phyloP scores from a whole-genome alignment of 176 grass and related monocot genomes.

The Bothriochloa decipiens region DNA sequence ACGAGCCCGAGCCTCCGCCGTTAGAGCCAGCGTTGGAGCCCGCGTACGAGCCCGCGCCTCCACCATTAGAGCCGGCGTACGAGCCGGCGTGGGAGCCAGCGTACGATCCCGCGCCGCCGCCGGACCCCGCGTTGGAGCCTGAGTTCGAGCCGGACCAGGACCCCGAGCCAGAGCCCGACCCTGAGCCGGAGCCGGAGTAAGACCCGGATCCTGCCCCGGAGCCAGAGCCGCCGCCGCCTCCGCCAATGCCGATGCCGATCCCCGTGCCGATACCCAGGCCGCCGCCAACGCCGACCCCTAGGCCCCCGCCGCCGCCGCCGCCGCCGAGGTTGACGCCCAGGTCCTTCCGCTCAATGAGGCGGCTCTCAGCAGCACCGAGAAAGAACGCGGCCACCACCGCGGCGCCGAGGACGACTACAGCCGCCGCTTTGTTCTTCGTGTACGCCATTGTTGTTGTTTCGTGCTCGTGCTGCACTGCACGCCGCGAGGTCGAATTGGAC shows the following conservation, averaged over 20 bases:
- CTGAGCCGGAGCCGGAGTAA: conserved; percentile 25
- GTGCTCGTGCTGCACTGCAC: neutral
- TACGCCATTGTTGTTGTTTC: conserved; percentile 38
- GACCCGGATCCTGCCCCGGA: conserved; percentile 27
- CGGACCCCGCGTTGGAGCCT: too few relatives aligned
- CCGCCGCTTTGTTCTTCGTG: conserved; percentile 24
- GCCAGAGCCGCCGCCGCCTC: conserved; percentile 13
- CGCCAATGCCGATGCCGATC: conserved; percentile 40
- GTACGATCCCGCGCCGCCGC: conserved; percentile 28
- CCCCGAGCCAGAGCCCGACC: conserved; percentile 16
- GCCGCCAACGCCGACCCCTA: neutral
- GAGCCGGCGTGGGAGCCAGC: conserved; percentile 34
- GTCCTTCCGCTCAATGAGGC: conserved; percentile 54
- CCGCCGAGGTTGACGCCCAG: conserved; percentile 52
- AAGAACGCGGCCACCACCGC: conserved; percentile 34
- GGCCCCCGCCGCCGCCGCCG: conserved; percentile 15
- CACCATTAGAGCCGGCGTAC: conserved; percentile 4
- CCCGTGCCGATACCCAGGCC: conserved; percentile 24
- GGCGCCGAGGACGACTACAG: conserved; percentile 36
- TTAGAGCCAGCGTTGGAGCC: conserved; percentile 27
- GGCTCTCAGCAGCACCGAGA: conserved; percentile 44
- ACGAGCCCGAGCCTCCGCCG: neutral
- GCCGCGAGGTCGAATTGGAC: neutral
- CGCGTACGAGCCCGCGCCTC: neutral
- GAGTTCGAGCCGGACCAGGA: conserved; percentile 44